Percentiles rank a stretch among this genome's conserved stretches.
Conservation (phyloP, 805 yeast species). For the Pichia exigua region DNA sequence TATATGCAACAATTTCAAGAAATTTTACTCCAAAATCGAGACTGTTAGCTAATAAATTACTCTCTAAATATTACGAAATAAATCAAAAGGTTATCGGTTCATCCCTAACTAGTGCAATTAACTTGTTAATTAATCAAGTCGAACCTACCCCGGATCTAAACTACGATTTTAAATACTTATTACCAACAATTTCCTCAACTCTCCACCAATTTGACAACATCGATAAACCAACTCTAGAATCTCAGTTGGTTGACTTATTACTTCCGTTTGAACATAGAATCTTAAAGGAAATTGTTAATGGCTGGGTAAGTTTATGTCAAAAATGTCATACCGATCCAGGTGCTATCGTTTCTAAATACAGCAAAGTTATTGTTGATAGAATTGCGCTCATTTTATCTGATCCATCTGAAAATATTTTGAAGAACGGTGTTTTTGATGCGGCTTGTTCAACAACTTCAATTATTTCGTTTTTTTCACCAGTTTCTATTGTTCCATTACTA, state of each 20-base stretch:
- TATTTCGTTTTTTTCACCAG: conserved; percentile 53
- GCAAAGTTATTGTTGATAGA: conserved; percentile 22
- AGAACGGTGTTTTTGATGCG: conserved; percentile 43
- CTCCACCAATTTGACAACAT: conserved; percentile 8
- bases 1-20: conserved; percentile 39
- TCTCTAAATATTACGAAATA: conserved; percentile 27
- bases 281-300: conserved; percentile 33
- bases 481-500: conserved; percentile 44
- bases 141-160: conserved; percentile 16
- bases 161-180: conserved; percentile 20
- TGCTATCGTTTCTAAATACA: conserved; percentile 31
- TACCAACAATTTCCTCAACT: conserved; percentile 32
- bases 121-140: conserved; percentile 16
- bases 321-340: conserved; percentile 61
- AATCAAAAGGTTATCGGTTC: conserved; percentile 35
- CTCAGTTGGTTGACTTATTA: conserved; percentile 33
- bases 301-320: conserved; percentile 76
- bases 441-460: conserved; percentile 41
- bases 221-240: conserved; percentile 21
- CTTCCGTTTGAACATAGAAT: conserved; percentile 37
- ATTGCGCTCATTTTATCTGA: conserved; percentile 10
- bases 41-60: conserved; percentile 26
- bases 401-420: conserved; percentile 21
- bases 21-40: conserved; percentile 30
- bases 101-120: conserved; percentile 37